Base-by-base conservation (phyloP, 139 green algal species). In the Chlorella sp. region DNA sequence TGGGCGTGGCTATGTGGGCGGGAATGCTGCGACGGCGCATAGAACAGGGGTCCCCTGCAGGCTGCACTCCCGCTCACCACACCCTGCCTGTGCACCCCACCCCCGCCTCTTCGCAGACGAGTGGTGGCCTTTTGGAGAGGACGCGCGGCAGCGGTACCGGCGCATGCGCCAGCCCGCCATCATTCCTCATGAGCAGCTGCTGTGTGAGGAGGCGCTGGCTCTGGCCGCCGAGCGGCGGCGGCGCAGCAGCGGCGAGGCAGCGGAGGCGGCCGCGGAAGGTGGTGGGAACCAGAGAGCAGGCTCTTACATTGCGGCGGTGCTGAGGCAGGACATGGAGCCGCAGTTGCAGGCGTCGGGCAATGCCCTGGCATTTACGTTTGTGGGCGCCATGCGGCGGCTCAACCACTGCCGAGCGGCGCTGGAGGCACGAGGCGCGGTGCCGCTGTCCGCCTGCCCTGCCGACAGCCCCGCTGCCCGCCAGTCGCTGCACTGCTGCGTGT, bases 111-210 rank as follows among this genome's bases (percentile, higher is more conserved):
- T 14, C 30, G 43, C 79, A 84, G 79, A 17, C 32, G 79, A 67
- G 9, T 84, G 64, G 79, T 84, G 77, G 77, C 77, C 82, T 1
- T 86, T 74, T 54, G 82, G 34, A 20, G 82, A 87, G 62, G 74
- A 87, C 14, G 82, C 83, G 7, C 69, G 83, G 26, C 73, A 34
- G 54, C 83, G 56, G 70, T 87, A 87, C 76, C 64, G 76, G 13
- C 75, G 80, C 38, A 77, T 93, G 48, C 38, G 70, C 9, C 77
- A 81, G 20, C 43, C 48, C 6, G 77, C 82, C 38, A 88, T 93
- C 26, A 38, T 94, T 76, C 82, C 87, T 34, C 78, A 91, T 48
- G 90, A 95, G 69, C 60, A 87, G 69, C 58, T 95, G 84, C 72
- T 93, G 41, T 89, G 89, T 73, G 64, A 67, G 9, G 85, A 91